phyloP scores from a whole-genome alignment of 805 yeast species.

The Blastobotrys mokoenaii region DNA sequence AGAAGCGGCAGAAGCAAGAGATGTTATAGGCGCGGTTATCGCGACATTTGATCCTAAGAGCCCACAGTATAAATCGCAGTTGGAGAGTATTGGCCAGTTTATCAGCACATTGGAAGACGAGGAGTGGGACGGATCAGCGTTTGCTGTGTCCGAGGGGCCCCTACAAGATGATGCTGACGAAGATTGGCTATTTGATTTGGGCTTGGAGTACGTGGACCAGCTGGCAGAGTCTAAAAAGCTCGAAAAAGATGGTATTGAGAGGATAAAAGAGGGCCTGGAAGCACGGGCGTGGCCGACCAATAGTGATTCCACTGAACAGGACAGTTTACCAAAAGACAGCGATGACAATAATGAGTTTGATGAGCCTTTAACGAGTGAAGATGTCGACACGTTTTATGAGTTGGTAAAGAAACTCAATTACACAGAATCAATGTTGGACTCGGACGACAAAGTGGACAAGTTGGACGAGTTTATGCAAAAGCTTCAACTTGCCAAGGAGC shows the following conservation, averaged over 20 bases:
- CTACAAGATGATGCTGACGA: constrained; percentile 4
- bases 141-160: constrained; percentile 19
- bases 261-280: constrained; percentile 25
- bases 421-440: constrained; percentile 1
- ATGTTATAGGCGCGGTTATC: constrained; percentile 30
- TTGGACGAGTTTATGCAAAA: constrained; percentile 23
- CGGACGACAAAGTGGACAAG: constrained; percentile 20
- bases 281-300: constrained; percentile 13
- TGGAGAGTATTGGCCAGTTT: constrained; percentile 15
- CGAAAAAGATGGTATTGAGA: constrained; percentile 19
- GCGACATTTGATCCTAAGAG: constrained; percentile 21
- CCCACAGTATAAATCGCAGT: constrained; percentile 8
- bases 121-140: constrained; percentile 20
- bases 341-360: constrained; percentile 1
- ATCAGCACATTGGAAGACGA: constrained; percentile 17
- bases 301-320: constrained; percentile 11
- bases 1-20: constrained; percentile 31
- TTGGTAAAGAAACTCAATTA: constrained; percentile 1
- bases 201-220: constrained; percentile 22
- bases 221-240: constrained; percentile 5
- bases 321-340: constrained; percentile 4
- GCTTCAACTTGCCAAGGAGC: constrained; percentile 17
- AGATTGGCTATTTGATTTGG: constrained; percentile 18
- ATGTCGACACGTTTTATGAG: background rate
- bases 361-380: background rate